These are phyloP conservation scores for Akanthomyces dipterigenus DNA, from an alignment of 2,329 filamentous ascomycete genomes.

Conservation along the genomic window DNA sequence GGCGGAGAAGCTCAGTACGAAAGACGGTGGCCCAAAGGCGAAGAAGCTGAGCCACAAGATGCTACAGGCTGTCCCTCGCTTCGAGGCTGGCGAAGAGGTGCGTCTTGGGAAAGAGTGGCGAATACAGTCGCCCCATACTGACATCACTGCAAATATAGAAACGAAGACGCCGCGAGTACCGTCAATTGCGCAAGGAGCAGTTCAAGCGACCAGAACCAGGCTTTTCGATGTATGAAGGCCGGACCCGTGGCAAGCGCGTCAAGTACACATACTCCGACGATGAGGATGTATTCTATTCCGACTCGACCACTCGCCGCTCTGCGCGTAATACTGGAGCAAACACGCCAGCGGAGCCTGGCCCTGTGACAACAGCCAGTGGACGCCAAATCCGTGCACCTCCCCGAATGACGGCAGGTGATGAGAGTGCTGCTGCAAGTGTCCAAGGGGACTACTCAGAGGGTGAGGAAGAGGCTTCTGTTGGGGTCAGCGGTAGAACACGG, in stretches of 20 bases:
- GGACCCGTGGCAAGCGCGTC: slow-evolving; percentile 90
- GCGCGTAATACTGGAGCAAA: slow-evolving; percentile 67
- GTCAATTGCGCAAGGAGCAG: slow-evolving; percentile 74
- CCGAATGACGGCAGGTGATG: slow-evolving; percentile 53
- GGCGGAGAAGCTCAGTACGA: slow-evolving; percentile 66
- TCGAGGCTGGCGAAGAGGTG: slow-evolving; percentile 90
- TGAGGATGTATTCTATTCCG: slow-evolving; percentile 63
- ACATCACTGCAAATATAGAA: slow-evolving; percentile 50
- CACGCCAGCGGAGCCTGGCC: slow-evolving; percentile 62
- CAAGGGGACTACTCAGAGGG: slow-evolving; percentile 37
- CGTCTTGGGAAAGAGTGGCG: slow-evolving; percentile 17
- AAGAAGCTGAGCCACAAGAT: slow-evolving; percentile 74
- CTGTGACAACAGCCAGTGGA: slow-evolving; percentile 73
- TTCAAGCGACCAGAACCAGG: slow-evolving; percentile 84
- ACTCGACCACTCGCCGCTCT: slow-evolving; percentile 60
- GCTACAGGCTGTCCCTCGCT: slow-evolving; percentile 70
- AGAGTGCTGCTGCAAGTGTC: slow-evolving; percentile 40
- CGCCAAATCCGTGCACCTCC: slow-evolving; percentile 69
- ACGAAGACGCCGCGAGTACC: slow-evolving; percentile 87
- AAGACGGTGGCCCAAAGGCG: slow-evolving; percentile 76
- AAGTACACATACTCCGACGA: slow-evolving; percentile 96
- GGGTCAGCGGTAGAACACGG: slow-evolving; percentile 42
- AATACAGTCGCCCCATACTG: slow-evolving; percentile 7
- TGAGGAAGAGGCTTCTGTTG: slow-evolving; percentile 34
- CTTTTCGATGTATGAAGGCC: slow-evolving; percentile 91